Evolutionary conservation across 2,329 filamentous ascomycete species (phyloP).

Genomic region (Diaporthe longicolla): DNA sequence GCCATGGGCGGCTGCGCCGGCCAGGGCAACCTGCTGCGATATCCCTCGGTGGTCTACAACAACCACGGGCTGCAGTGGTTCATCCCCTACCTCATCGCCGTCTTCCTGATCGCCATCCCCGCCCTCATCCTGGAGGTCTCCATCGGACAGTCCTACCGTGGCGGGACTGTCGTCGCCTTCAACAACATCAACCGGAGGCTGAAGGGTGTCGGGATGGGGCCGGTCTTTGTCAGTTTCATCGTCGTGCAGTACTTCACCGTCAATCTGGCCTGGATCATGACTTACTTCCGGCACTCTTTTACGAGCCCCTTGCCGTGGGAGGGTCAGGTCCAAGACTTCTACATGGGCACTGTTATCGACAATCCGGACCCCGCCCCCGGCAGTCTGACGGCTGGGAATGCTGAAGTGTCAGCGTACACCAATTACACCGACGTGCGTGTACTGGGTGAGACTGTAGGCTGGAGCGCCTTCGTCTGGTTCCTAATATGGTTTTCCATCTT

Average conservation of each 20-base stretch:
- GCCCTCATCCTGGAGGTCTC: slow-evolving; percentile 72
- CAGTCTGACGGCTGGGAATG: slow-evolving; percentile 54
- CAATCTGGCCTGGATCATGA: slow-evolving; percentile 72
- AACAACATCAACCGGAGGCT: slow-evolving; percentile 67
- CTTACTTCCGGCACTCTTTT: slow-evolving; percentile 70
- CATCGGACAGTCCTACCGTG: slow-evolving; percentile 76
- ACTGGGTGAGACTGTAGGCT: slow-evolving; percentile 70
- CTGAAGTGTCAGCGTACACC: slow-evolving; percentile 58
- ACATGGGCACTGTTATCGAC: slow-evolving; percentile 60
- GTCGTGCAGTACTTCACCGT: slow-evolving; percentile 71
- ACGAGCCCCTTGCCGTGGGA: slow-evolving; percentile 68
- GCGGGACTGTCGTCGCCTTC: slow-evolving; percentile 68
- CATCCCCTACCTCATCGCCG: slow-evolving; percentile 68
- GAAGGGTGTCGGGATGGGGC: slow-evolving; percentile 67
- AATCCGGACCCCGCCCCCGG: slow-evolving; percentile 60
- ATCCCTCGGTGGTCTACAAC: slow-evolving; percentile 72
- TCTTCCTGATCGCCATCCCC: slow-evolving; percentile 70
- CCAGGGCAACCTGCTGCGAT: slow-evolving; percentile 70
- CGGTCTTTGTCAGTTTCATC: slow-evolving; percentile 66
- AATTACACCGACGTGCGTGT: slow-evolving; percentile 62
- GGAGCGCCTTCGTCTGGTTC: slow-evolving; percentile 72
- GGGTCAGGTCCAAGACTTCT: slow-evolving; percentile 65
- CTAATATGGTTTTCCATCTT: slow-evolving; percentile 73
- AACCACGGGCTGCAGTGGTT: slow-evolving; percentile 74
- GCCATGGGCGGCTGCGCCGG: slow-evolving; percentile 72